These are phyloP conservation scores for Irpex rosettiformis DNA, from an alignment of 1,284 basidiomycete genomes.

Conservation along the genomic window DNA sequence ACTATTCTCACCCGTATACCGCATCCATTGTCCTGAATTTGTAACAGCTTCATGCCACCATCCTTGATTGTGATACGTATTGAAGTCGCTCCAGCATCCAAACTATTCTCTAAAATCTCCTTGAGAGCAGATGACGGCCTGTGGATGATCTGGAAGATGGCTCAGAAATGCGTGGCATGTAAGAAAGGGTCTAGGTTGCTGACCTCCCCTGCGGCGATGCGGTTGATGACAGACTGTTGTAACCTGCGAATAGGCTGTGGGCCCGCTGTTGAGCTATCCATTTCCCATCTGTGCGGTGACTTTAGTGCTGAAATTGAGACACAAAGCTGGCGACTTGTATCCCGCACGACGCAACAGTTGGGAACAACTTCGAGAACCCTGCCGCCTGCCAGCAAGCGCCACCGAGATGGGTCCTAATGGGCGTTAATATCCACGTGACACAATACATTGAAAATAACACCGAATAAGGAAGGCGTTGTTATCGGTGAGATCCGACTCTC, in stretches of 20 bases:
- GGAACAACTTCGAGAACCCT: too few species aligned
- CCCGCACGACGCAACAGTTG: too few species aligned
- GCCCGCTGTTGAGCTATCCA: conserved; percentile 17
- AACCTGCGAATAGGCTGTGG: conserved; percentile 65
- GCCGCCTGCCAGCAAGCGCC: too few species aligned
- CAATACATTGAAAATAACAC: not conserved
- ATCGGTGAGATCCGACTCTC: not conserved
- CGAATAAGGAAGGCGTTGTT: not conserved
- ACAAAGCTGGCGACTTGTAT: too few species aligned
- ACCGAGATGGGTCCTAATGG: not conserved
- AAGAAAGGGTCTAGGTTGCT: conserved; percentile 6
- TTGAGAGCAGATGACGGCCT: conserved; percentile 95
- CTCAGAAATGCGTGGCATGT: not conserved
- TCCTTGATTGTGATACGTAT: conserved; percentile 92
- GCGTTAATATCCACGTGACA: not conserved
- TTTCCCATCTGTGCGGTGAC: not conserved
- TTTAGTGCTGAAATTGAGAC: not conserved
- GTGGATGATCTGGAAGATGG: conserved; percentile 82
- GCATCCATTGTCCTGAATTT: conserved; percentile 96
- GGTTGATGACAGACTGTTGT: conserved; percentile 73
- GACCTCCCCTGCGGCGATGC: conserved; percentile 82
- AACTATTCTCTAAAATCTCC: conserved; percentile 92
- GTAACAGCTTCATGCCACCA: conserved; percentile 92
- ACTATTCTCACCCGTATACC: conserved; percentile 74
- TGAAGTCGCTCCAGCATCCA: conserved; percentile 89